These are phyloP conservation scores for Crotalaria pallida DNA, from an alignment of 306 rosid genomes.

Conservation along the genomic window DNA sequence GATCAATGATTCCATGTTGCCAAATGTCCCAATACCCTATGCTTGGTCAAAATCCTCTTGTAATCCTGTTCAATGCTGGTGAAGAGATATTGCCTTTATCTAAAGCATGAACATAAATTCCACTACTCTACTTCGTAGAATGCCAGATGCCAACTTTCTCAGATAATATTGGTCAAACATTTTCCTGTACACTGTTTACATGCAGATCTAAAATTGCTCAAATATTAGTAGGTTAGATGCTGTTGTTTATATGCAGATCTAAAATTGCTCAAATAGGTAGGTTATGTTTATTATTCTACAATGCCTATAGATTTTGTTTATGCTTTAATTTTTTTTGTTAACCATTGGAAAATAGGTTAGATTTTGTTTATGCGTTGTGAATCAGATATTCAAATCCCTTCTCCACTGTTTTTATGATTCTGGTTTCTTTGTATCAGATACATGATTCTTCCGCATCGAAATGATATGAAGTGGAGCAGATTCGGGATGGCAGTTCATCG, in stretches of 20 bases:
- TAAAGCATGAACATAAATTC: background rate
- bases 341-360: background rate
- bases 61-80: background rate
- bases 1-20: background rate
- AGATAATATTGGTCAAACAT: background rate
- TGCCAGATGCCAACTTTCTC: background rate
- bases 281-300: background rate
- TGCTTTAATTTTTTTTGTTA: background rate
- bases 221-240: background rate
- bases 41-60: background rate
- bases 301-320: background rate
- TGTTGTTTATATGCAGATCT: background rate
- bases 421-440: conserved; percentile 37
- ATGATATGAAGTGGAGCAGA: conserved; percentile 33
- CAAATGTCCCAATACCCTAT: background rate
- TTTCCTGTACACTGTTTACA: background rate
- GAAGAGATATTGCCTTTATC: background rate
- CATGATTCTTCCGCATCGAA: conserved; percentile 53
- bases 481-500: conserved; percentile 30
- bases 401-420: conserved; percentile 16
- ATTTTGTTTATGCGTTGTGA: too few relatives aligned
- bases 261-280: background rate
- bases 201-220: background rate
- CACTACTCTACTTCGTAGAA: background rate
- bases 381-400: too few relatives aligned